These are phyloP conservation scores for Pyrrhoderma noxium DNA, from an alignment of 1,284 basidiomycete species.

Conservation along the genomic window DNA sequence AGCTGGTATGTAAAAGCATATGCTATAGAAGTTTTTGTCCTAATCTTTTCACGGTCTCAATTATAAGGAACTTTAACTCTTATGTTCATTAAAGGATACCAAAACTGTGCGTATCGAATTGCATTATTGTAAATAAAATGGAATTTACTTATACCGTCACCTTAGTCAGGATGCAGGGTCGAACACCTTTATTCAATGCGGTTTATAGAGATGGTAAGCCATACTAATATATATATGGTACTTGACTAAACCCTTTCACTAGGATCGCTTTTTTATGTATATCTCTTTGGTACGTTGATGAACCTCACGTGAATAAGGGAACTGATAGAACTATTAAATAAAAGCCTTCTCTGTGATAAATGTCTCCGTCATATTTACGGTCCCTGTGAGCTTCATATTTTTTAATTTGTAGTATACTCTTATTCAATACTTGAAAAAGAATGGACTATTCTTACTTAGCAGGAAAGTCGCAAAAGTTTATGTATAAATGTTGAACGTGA, in stretches of 20 bases:
- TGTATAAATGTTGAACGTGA: background rate
- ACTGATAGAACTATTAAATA: background rate
- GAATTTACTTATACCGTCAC: background rate
- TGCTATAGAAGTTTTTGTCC: background rate
- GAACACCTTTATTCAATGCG: conserved; percentile 3
- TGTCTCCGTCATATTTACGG: background rate
- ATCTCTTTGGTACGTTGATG: conserved; percentile 1
- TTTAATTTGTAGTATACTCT: too few relatives aligned
- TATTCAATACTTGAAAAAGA: background rate
- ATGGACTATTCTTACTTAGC: background rate
- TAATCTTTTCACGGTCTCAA: too few relatives aligned
- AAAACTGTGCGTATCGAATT: background rate
- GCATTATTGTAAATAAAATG: background rate
- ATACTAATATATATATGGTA: background rate
- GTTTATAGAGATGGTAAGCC: conserved; percentile 10
- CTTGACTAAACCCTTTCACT: background rate
- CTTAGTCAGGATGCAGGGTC: conserved; percentile 1
- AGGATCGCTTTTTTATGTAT: conserved; percentile 3
- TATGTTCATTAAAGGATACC: background rate
- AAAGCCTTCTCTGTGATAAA: background rate
- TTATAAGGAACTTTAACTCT: background rate
- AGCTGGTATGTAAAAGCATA: background rate
- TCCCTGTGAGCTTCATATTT: background rate
- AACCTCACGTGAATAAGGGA: background rate
- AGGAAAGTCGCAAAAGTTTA: background rate